Conservation (phyloP, 1,139 yeast genomes). For the Diutina neorugosa region DNA sequence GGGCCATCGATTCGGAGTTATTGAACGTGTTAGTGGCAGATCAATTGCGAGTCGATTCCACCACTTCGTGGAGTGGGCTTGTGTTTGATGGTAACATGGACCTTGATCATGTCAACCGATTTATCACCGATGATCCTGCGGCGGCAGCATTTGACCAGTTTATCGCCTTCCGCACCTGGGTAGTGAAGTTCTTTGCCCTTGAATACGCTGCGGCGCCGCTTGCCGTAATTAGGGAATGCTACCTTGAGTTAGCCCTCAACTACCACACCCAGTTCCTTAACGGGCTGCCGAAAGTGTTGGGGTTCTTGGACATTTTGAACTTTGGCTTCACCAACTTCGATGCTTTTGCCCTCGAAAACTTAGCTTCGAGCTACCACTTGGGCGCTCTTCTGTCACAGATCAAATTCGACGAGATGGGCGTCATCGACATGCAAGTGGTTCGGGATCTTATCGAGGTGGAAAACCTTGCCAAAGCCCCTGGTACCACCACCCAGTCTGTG, state of each 20-base stretch:
- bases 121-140: slow-evolving; percentile 22
- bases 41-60: neutral
- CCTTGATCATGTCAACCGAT: slow-evolving; percentile 13
- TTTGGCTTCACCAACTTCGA: slow-evolving; percentile 33
- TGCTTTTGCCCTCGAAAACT: neutral
- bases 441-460: neutral
- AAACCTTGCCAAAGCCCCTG: neutral
- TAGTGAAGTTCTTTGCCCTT: slow-evolving; percentile 57
- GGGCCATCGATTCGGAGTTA: neutral
- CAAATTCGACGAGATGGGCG: neutral
- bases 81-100: neutral
- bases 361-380: neutral
- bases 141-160: slow-evolving; percentile 50
- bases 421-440: neutral
- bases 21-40: neutral
- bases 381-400: neutral
- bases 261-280: slow-evolving; percentile 27
- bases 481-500: neutral
- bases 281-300: slow-evolving; percentile 52
- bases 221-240: slow-evolving; percentile 40
- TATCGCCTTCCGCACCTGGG: slow-evolving; percentile 46
- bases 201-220: slow-evolving; percentile 62
- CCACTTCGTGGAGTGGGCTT: neutral
- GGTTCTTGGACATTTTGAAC: slow-evolving; percentile 60
- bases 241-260: slow-evolving; percentile 41